Conservation (phyloP, 345 rosid species). For the Gossypium bickii region DNA sequence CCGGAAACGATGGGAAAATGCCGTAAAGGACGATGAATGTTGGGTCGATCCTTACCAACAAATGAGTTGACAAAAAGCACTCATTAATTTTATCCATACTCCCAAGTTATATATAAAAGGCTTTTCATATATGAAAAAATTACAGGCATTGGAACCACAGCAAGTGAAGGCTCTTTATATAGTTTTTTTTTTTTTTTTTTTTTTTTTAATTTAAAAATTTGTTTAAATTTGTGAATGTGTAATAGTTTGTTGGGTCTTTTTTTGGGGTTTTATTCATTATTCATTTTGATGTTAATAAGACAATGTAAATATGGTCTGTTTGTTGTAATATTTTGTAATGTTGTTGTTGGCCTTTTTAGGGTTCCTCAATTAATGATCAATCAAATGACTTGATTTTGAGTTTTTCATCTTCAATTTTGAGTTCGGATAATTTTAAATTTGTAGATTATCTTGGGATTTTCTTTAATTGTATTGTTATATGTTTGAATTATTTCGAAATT, state of each 20-base stretch:
- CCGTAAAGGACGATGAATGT: constrained; percentile 57
- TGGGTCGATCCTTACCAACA: constrained; percentile 70
- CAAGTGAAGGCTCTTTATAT: neutral
- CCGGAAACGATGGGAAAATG: constrained; percentile 63
- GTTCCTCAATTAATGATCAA: too few species aligned
- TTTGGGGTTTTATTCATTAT: neutral
- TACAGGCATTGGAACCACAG: too few species aligned
- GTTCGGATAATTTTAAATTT: too few species aligned
- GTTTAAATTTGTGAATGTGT: neutral
- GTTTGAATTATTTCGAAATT: too few species aligned
- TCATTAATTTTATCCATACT: neutral
- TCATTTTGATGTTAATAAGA: neutral
- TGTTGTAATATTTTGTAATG: neutral
- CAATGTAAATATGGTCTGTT: neutral
- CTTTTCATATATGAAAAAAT: too few species aligned
- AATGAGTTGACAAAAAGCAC: constrained; percentile 21
- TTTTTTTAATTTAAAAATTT: too few species aligned
- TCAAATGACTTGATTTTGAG: too few species aligned
- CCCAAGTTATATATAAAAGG: too few species aligned
- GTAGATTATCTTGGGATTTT: too few species aligned
- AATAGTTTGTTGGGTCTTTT: neutral
- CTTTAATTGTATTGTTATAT: too few species aligned
- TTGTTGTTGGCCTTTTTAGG: too few species aligned
- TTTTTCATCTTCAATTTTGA: too few species aligned
- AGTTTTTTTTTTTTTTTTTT: neutral